These are phyloP conservation scores for Zopfia rhizophila DNA, from an alignment of 2,329 filamentous ascomycete genomes.

Conservation along the genomic window DNA sequence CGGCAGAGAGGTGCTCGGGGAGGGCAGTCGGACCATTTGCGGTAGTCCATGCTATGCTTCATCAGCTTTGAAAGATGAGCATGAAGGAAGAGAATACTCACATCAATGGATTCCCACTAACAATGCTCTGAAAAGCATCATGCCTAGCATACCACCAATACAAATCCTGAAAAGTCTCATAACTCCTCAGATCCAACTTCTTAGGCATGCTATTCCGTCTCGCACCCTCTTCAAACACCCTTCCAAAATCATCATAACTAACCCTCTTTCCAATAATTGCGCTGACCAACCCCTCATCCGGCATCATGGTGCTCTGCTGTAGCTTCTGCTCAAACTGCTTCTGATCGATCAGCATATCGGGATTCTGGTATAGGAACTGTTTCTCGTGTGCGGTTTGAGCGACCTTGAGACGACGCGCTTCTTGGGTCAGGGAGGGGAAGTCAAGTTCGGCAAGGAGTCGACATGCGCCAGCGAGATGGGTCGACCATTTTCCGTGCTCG, in stretches of 20 bases:
- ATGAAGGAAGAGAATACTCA: conserved; percentile 62
- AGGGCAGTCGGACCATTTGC: conserved; percentile 85
- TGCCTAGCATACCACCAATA: conserved; percentile 98
- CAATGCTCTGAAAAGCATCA: conserved; percentile 88
- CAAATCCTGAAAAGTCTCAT: conserved; percentile 83
- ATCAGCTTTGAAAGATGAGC: conserved; percentile 36
- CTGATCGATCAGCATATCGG: conserved; percentile 44
- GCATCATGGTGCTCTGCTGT: conserved; percentile 58
- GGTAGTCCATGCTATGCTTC: conserved; percentile 75
- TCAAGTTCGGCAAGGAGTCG: conserved; percentile 86
- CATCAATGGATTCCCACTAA: conserved; percentile 88
- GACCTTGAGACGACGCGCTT: conserved; percentile 73
- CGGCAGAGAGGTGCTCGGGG: conserved; percentile 83
- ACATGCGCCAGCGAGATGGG: conserved; percentile 85
- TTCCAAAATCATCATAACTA: conserved; percentile 68
- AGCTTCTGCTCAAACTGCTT: conserved; percentile 38
- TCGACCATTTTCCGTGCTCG: conserved; percentile 96
- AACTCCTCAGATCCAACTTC: conserved; percentile 75
- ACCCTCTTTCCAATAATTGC: conserved; percentile 67
- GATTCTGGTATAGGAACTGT: conserved; percentile 42
- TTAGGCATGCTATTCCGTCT: conserved; percentile 48
- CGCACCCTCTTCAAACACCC: conserved; percentile 54
- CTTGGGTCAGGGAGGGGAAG: conserved; percentile 75
- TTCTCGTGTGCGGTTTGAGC: conserved; percentile 55
- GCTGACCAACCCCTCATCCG: conserved; percentile 65